Base-by-base conservation (phyloP, 495 filamentous ascomycete species). In the Aspergillus ellipticus region DNA sequence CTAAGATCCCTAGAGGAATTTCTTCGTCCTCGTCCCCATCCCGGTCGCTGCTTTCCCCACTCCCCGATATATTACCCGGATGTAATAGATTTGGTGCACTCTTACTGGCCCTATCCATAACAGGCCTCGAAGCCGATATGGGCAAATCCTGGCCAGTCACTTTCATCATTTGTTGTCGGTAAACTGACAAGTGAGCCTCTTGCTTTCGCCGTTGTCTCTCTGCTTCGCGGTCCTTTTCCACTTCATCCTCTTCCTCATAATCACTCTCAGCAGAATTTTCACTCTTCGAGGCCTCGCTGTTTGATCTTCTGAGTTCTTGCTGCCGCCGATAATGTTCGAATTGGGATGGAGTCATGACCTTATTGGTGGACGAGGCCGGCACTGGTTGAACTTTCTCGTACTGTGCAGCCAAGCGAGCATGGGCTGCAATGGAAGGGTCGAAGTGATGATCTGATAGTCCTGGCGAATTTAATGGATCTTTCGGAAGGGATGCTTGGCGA, bases 81-180 rank as follows among this genome's bases (percentile, higher is more conserved):
- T 68, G 72, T 17, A 72, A 68, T 10, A 81, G 58, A 56, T 75
- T 78, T 16, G 79, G 78, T 16, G 74, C 68, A 57, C 77, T 80
- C 57, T 51, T 71, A 58, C 67, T 79, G 7, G 68, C 69, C 31
- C 70, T 70, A 43, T 71, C 74, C 63, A 71, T 60, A 22, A 66
- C 66, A 29, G 76, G 73, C 20, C 73, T 75, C 9, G 75, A 65
- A 6, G 65, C 62, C 17, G 68, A 68, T 58, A 70, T 79, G 0
- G 78, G 63, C 47, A 78, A 80, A 51, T 77, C 68, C 61, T 90
- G 89, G 47, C 92, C 92, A 7, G 90, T 96, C 17, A 95, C 87
- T 65, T 96, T 96, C 89, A 91, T 95, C 91, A 97, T 96, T 67
- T 93, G 87, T 66, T 97, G 93, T 45, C 94, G 83, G 66, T 96